These are phyloP conservation scores for Vanrija sp. DNA, from an alignment of 1,284 basidiomycete genomes.

Conservation along the genomic window DNA sequence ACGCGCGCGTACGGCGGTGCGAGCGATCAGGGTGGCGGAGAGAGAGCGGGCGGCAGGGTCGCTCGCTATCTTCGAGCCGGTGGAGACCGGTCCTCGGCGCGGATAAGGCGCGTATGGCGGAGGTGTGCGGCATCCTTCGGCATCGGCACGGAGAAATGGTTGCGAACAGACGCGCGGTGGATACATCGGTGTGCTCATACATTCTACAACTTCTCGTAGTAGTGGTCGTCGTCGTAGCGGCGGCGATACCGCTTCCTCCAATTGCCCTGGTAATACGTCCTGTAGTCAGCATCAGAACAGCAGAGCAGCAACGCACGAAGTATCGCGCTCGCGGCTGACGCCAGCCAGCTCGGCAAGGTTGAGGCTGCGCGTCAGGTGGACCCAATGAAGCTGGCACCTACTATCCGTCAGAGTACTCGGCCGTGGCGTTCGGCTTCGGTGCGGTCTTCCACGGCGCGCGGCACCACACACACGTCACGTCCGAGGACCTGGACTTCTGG, in stretches of 20 bases:
- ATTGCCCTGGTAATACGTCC: constrained; percentile 4
- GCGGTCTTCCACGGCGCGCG: constrained; percentile 20
- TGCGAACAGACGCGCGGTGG: no score
- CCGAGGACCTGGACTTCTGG: constrained; percentile 15
- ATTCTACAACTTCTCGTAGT: neutral
- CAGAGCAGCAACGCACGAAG: constrained; percentile 21
- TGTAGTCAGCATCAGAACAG: neutral
- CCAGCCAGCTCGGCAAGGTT: constrained; percentile 36
- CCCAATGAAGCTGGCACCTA: neutral
- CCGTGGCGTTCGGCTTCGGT: constrained; percentile 3
- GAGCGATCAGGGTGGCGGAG: no score
- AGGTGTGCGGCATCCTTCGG: no score
- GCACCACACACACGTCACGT: constrained; percentile 40
- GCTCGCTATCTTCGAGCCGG: no score
- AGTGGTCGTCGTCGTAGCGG: no score
- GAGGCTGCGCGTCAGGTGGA: constrained; percentile 15
- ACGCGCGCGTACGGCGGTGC: no score
- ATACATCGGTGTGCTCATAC: no score
- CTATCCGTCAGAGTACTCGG: constrained; percentile 3
- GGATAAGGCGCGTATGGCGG: no score
- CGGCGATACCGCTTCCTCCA: neutral
- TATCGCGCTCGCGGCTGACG: constrained; percentile 26
- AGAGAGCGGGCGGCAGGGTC: no score
- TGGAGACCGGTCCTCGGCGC: no score
- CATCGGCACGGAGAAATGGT: no score